phyloP scores from a whole-genome alignment of 1,139 yeast genomes.

The Zygosaccharomyces sapae region DNA sequence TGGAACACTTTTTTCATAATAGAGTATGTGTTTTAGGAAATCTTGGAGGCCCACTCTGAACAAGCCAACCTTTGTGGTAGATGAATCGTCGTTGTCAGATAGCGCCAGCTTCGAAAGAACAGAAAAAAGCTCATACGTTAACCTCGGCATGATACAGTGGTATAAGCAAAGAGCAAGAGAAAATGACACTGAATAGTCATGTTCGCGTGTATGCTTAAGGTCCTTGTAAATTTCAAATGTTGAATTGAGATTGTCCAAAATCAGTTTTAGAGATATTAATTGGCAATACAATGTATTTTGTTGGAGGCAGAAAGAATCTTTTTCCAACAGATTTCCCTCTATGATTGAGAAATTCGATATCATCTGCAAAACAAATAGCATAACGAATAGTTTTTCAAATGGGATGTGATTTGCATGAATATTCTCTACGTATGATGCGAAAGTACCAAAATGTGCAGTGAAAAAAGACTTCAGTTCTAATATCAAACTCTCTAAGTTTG shows the following conservation, averaged over 20 bases:
- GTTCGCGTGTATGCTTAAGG: neutral
- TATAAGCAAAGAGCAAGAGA: no score
- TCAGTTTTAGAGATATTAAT: neutral
- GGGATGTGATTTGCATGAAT: constrained; percentile 7
- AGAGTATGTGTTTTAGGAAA: neutral
- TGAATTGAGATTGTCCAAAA: neutral
- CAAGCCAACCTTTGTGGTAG: neutral
- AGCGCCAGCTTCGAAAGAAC: neutral
- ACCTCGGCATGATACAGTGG: neutral
- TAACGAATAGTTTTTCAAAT: constrained; percentile 11
- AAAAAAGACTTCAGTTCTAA: constrained; percentile 7
- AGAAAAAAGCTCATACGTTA: neutral
- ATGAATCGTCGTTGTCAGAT: neutral
- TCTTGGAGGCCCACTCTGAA: neutral
- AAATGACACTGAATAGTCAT: neutral
- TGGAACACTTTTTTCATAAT: neutral
- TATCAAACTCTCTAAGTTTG: constrained; percentile 9
- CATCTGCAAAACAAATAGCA: constrained; percentile 7
- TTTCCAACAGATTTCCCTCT: neutral
- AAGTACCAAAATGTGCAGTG: constrained; percentile 10
- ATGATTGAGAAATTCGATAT: constrained; percentile 6
- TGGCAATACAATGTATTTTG: neutral
- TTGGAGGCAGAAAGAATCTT: neutral
- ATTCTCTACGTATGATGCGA: constrained; percentile 7
- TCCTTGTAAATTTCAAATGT: neutral